Evolutionary conservation across 129 eudicot genomes (phyloP).

Genomic region (Mikania micrantha): DNA sequence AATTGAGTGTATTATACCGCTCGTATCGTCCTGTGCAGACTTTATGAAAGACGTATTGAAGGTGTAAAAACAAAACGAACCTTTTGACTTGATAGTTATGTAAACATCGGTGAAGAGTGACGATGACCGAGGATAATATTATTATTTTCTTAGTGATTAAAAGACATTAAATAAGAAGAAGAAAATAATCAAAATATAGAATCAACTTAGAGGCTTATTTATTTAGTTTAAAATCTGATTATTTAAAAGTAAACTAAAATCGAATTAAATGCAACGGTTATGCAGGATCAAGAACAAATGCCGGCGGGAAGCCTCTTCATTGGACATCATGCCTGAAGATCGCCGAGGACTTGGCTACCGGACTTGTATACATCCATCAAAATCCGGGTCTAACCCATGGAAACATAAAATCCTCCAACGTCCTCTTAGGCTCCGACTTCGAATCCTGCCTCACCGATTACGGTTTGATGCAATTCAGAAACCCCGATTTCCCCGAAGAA

Average conservation of each 20-base stretch:
- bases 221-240: too few relatives aligned
- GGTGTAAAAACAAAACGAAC: too few relatives aligned
- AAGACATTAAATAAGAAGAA: too few relatives aligned
- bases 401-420: constrained; percentile 85
- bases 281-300: constrained; percentile 87
- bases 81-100: too few relatives aligned
- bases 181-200: too few relatives aligned
- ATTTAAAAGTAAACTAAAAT: neutral
- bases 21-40: too few relatives aligned
- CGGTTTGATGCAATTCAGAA: constrained; percentile 56
- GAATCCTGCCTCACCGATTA: constrained; percentile 95
- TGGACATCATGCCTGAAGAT: constrained; percentile 98
- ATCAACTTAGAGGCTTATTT: too few relatives aligned
- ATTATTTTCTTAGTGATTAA: too few relatives aligned
- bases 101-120: too few relatives aligned
- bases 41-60: too few relatives aligned
- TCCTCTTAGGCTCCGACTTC: constrained; percentile 82
- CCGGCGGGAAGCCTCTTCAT: constrained; percentile 94
- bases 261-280: neutral
- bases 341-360: constrained; percentile 92
- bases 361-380: constrained; percentile 84
- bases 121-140: too few relatives aligned
- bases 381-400: constrained; percentile 81
- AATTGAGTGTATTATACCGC: too few relatives aligned
- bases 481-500: constrained; percentile 64